phyloP scores from a whole-genome alignment of 192 early-diverging fungal genomes.

The Hyaloraphidium curvatum region DNA sequence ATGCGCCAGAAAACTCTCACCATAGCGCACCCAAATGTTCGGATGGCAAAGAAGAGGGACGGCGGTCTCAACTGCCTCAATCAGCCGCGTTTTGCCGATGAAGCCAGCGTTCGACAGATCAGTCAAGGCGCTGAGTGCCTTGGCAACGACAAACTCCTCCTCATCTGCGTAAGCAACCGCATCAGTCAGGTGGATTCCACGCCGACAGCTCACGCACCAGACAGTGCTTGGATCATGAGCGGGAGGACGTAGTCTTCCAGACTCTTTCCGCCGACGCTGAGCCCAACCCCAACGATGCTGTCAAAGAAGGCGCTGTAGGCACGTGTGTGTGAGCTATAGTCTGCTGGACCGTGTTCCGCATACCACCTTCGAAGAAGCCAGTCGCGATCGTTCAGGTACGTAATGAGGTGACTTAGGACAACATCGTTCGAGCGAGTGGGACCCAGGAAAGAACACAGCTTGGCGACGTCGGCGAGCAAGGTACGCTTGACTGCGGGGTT shows the following conservation, averaged over 20 bases:
- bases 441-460: slow-evolving; percentile 67
- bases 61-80: too few species aligned
- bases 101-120: slow-evolving; percentile 56
- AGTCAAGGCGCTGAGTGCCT: slow-evolving; percentile 63
- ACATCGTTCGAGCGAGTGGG: slow-evolving; percentile 62
- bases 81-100: too few species aligned
- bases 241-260: slow-evolving; percentile 88
- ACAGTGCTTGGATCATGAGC: slow-evolving; percentile 67
- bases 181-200: too few species aligned
- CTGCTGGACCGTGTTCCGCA: not conserved
- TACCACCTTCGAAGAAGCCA: slow-evolving; percentile 72
- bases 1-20: slow-evolving; percentile 11
- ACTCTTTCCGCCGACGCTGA: slow-evolving; percentile 65
- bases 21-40: slow-evolving; percentile 57
- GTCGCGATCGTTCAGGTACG: slow-evolving; percentile 87
- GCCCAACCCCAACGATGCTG: slow-evolving; percentile 73
- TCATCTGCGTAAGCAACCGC: slow-evolving; percentile 33
- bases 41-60: too few species aligned
- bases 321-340: too few species aligned
- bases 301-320: slow-evolving; percentile 72
- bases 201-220: slow-evolving; percentile 30
- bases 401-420: slow-evolving; percentile 80
- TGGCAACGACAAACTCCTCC: slow-evolving; percentile 83
- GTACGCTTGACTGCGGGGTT: slow-evolving; percentile 68
- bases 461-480: slow-evolving; percentile 58